Base-by-base conservation (phyloP, 164 flowering plant genomes). In the Aristolochia contorta region DNA sequence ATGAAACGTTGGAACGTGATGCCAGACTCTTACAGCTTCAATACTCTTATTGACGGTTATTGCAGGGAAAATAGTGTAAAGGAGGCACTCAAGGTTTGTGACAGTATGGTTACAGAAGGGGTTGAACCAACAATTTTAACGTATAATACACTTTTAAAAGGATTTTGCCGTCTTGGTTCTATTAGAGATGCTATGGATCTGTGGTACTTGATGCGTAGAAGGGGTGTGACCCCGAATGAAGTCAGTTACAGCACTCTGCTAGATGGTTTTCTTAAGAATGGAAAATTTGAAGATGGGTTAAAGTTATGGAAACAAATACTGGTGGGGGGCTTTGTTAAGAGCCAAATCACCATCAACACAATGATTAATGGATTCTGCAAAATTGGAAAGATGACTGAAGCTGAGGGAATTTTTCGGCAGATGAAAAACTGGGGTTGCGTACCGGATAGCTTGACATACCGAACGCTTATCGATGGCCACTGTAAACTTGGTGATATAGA, bases 71-170 rank as follows among this genome's bases (percentile, higher is more conserved):
- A 84, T 41, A 50, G 49, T 23, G 61, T 69, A 2, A 49, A 53
- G 45, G 76, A 78, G 61, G 94, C 96, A 64, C 78, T 82, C 53
- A 71, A 70, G 67, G 73, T 86, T 66, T 84, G 75, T 73, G 72
- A 83, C 19, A 33, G 67, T 69, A 89, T 89, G 98, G 54, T 65
- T 54, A 46, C n/a, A 46, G 69, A 65, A 61, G 86, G 86, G 64
- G 56, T 86, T 57, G 55, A 77, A 63, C 87, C 83, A 3, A 74
- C 79, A 64, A 76, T 69, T 63, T 67, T 87, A 25, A 86, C 90
- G n/a, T 86, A 85, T 69, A 92, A 92, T 70, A 82, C 81, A 62
- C 82, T 92, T 57, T 74, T 92, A 20, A 92, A 89, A 71, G 91
- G 96, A 48, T 71, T 92, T 20, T 80, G 77, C 70, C 67, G 64